These are phyloP conservation scores for Podospora pseudocomata DNA, from an alignment of 495 filamentous ascomycete species.

Conservation along the genomic window DNA sequence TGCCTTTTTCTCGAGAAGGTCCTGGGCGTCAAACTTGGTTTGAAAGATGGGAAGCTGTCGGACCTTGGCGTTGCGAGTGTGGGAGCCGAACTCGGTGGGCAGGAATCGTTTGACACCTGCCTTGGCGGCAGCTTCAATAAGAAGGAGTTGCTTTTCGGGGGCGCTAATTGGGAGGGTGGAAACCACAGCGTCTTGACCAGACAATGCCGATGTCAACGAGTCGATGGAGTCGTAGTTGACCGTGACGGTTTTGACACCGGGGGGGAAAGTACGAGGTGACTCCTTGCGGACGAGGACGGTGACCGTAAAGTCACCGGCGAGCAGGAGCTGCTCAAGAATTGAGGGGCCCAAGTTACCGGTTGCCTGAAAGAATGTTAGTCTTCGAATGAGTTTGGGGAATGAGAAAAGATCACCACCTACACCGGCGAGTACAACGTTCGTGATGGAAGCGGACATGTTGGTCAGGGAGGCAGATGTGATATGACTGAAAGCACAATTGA, in stretches of 20 bases:
- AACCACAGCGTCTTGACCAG: slow-evolving; percentile 53
- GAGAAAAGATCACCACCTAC: slow-evolving; percentile 27
- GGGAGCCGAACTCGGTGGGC: slow-evolving; percentile 57
- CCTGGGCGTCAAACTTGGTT: slow-evolving; percentile 40
- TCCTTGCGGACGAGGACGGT: slow-evolving; percentile 50
- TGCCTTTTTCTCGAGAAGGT: slow-evolving; percentile 36
- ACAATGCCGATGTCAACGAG: slow-evolving; percentile 46
- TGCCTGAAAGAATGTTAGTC: slow-evolving; percentile 35
- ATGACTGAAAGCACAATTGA: background rate
- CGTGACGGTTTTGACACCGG: slow-evolving; percentile 38
- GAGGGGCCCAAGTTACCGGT: slow-evolving; percentile 52
- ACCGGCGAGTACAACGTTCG: slow-evolving; percentile 47
- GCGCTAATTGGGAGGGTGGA: slow-evolving; percentile 39
- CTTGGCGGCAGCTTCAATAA: slow-evolving; percentile 59
- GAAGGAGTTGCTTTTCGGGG: slow-evolving; percentile 39
- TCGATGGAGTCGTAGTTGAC: slow-evolving; percentile 54
- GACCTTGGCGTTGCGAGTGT: slow-evolving; percentile 28
- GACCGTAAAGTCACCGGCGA: slow-evolving; percentile 51
- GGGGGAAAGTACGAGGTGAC: slow-evolving; percentile 36
- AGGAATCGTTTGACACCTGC: slow-evolving; percentile 32
- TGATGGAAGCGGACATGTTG: slow-evolving; percentile 29
- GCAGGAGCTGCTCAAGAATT: slow-evolving; percentile 46
- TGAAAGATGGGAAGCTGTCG: slow-evolving; percentile 39
- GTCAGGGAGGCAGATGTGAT: background rate
- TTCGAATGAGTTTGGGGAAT: background rate